phyloP scores from a whole-genome alignment of 148 eudicot species.

The Selenicereus undatus region DNA sequence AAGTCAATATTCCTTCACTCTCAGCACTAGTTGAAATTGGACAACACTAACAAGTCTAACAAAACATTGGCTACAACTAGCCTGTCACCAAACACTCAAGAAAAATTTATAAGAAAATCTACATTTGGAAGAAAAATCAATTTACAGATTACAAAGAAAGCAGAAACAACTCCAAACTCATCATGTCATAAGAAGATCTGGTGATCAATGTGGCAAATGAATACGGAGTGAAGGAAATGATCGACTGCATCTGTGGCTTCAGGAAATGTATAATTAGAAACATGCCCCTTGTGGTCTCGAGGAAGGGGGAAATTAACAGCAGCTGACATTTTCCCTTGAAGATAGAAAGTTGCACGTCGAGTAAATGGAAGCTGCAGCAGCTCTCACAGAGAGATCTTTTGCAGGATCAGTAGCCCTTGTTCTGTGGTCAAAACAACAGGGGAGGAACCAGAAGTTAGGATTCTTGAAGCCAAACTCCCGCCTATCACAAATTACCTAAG shows the following conservation, averaged over 20 bases:
- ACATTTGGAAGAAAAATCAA: neutral
- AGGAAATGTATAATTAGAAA: neutral
- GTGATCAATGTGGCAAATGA: neutral
- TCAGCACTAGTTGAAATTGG: neutral
- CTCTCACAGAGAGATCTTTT: slow-evolving; percentile 58
- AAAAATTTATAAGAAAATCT: neutral
- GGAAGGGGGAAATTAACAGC: slow-evolving; percentile 31
- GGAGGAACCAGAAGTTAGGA: neutral
- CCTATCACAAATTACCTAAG: neutral
- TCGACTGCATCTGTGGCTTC: neutral
- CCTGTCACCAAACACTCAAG: neutral
- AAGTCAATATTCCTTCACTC: neutral
- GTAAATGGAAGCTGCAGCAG: slow-evolving; percentile 94
- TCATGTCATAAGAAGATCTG: neutral
- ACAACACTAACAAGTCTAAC: neutral
- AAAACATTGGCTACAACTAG: neutral
- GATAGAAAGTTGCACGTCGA: slow-evolving; percentile 68
- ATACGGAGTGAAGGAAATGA: neutral
- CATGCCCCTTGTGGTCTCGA: neutral
- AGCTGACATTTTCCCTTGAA: slow-evolving; percentile 57
- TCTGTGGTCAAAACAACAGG: slow-evolving; percentile 37
- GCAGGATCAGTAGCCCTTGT: slow-evolving; percentile 40
- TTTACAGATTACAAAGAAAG: neutral
- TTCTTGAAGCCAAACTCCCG: neutral
- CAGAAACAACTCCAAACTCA: neutral